Percentiles rank a stretch among this genome's conserved stretches.
Conservation (phyloP, 2,329 filamentous ascomycete genomes). For the Domatiomyces catenatus region DNA sequence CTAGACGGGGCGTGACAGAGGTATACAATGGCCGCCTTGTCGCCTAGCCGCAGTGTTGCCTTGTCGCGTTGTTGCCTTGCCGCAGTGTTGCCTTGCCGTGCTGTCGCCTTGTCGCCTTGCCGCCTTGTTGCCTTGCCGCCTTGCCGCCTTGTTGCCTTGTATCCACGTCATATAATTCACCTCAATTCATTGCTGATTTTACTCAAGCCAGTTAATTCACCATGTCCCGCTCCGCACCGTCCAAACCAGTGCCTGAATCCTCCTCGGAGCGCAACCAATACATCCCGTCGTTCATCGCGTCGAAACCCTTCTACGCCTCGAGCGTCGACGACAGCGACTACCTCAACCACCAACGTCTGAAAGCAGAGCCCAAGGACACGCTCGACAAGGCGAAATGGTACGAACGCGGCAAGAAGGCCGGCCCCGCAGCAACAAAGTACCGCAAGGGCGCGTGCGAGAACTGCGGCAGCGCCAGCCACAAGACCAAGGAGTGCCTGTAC, state of each 20-base stretch:
- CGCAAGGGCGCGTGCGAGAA: constrained; percentile 98
- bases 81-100: no score
- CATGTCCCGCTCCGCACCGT: neutral
- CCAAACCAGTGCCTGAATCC: constrained; percentile 5
- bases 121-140: neutral
- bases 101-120: neutral
- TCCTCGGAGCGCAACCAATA: constrained; percentile 64
- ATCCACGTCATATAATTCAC: neutral
- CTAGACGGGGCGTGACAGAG: neutral
- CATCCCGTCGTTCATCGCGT: constrained; percentile 95
- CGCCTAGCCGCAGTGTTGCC: no score
- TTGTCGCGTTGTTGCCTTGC: no score
- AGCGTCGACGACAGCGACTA: constrained; percentile 70
- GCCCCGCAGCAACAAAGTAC: constrained; percentile 85
- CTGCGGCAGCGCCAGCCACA: constrained; percentile 93
- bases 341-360: constrained; percentile 85
- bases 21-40: neutral
- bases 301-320: constrained; percentile 87
- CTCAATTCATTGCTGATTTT: neutral
- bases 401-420: constrained; percentile 69
- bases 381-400: constrained; percentile 70
- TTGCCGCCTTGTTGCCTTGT: neutral
- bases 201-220: neutral
- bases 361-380: constrained; percentile 26
- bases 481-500: constrained; percentile 82